Evolutionary conservation across 768 basidiomycete genomes (phyloP), one percentile per base, ranked within the genome.

Genomic region (Trametes maxima): DNA sequence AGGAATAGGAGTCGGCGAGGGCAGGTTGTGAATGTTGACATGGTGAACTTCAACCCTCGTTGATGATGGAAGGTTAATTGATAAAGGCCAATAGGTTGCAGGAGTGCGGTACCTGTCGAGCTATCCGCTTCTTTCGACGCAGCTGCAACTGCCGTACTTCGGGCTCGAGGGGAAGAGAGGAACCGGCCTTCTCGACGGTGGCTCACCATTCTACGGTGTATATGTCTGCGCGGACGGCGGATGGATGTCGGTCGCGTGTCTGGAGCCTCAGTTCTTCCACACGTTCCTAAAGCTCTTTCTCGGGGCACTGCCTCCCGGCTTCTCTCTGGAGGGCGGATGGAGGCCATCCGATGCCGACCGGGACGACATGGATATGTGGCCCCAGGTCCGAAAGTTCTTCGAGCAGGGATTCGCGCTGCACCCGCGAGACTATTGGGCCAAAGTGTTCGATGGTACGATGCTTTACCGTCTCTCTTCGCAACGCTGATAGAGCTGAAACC

Each of bases 81-180:
- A 47, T 50, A 16, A 47, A 42, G 54, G 0, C 19, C n/a, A 8
- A 39, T 63, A 94, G 91, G 89, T 93, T 17, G 86, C 90, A 12
- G 92, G 92, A 6, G 79, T 87, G 2, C 87, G 90, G 39, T 94
- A 92, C 70, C 65, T 93, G n/a, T 80, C 90, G 11, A 82, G 85
- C 1, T 93, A 85, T 63, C 86, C 90, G 3, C 79, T 93, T 16
- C 61, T 66, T 8, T 35, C 57, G 19, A 33, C 49, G 13, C 49
- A 56, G 13, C 44, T 63, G 14, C 21, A 16, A 4, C n/a, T 24
- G 21, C 49, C 61, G 6, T 37, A 52, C 39, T 60, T 60, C 13
- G 59, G 63, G 5, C 28, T 8, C 4, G 4, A 33, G 3, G 33
- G 49, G 6, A 35, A 11, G 17, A 59, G 62, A 42, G 48, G 35